Base-by-base conservation (phyloP, 495 filamentous ascomycete species). In the Penicillium lividum region DNA sequence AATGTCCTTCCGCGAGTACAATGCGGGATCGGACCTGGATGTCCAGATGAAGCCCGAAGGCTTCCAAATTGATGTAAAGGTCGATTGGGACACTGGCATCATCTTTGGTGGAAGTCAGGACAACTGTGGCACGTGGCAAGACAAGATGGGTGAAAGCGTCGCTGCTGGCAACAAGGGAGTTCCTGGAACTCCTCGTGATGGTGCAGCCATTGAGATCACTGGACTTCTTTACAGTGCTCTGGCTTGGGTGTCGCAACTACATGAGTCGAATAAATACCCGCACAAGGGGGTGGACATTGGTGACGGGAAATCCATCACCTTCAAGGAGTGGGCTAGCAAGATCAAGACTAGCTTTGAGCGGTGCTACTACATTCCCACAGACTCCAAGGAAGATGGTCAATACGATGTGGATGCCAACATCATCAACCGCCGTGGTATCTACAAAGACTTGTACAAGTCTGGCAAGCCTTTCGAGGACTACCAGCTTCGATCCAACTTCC, bases 71-170 rank as follows among this genome's bases (percentile, higher is more conserved):
- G 85, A 97, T 54, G 85, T 98, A 58, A 84, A 88, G 29, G 90
- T 96, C 11, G 93, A 98, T 68, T 98, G 94, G 95, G 80, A 84
- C 10, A 96, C 89, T 2, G 95, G 95, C 16, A 81, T 99, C 53
- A 87, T 99, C 57, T 96, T 93, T 63, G 95, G 95, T 38, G 95
- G 95, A 36, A 97, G 88, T 62, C 91, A 97, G 68, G 77, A 75
- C 69, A 99, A 99, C 68, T 99, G 95, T 65, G 95, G 95, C 53
- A 99, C 95, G 5, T 99, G 95, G 95, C 96, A 97, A 89, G 95
- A 99, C 76, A 99, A 99, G 81, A 99, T 98, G 94, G 95, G 95
- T n/a, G 95, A 99, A 73, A 96, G 91, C 56, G 83, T 89, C 54
- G 90, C 86, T 56, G 95, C 95, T 25, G 87, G 89, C 38, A 95